Conservation (phyloP, 768 basidiomycete species). For the Tricholoma bakamatsutake region DNA sequence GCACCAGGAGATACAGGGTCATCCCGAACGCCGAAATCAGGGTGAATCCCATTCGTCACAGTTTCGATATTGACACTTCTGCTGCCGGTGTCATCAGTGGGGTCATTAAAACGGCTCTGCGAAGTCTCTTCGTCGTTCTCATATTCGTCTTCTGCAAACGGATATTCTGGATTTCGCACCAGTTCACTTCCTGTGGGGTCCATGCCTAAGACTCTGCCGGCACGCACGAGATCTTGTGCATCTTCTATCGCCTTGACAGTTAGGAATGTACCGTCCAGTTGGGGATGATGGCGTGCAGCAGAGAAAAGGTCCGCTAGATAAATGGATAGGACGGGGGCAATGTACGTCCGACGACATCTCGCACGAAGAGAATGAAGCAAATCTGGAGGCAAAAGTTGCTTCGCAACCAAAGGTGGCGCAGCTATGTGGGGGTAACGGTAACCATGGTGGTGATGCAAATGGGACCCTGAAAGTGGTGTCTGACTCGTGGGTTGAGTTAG, state of each 20-base stretch:
- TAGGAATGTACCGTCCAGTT: slow-evolving; percentile 63
- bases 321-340: slow-evolving; percentile 48
- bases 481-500: slow-evolving; percentile 23
- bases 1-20: background rate
- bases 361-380: slow-evolving; percentile 26
- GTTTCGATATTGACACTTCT: slow-evolving; percentile 10
- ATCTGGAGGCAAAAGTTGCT: slow-evolving; percentile 21
- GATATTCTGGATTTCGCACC: slow-evolving; percentile 2
- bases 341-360: slow-evolving; percentile 30
- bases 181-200: slow-evolving; percentile 60
- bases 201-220: slow-evolving; percentile 57
- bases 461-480: slow-evolving; percentile 15
- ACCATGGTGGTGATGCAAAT: slow-evolving; percentile 12
- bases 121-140: background rate
- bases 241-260: slow-evolving; percentile 57
- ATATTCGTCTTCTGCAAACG: slow-evolving; percentile 4
- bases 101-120: slow-evolving; percentile 7
- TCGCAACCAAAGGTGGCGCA: slow-evolving; percentile 21
- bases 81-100: slow-evolving; percentile 11
- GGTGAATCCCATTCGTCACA: slow-evolving; percentile 8
- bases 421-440: slow-evolving; percentile 14
- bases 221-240: slow-evolving; percentile 61
- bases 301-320: slow-evolving; percentile 72
- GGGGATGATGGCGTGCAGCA: slow-evolving; percentile 65
- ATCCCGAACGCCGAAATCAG: background rate